These are phyloP conservation scores for Lodderomyces oxycetoniae DNA, from an alignment of 1,139 yeast species.

Conservation along the genomic window DNA sequence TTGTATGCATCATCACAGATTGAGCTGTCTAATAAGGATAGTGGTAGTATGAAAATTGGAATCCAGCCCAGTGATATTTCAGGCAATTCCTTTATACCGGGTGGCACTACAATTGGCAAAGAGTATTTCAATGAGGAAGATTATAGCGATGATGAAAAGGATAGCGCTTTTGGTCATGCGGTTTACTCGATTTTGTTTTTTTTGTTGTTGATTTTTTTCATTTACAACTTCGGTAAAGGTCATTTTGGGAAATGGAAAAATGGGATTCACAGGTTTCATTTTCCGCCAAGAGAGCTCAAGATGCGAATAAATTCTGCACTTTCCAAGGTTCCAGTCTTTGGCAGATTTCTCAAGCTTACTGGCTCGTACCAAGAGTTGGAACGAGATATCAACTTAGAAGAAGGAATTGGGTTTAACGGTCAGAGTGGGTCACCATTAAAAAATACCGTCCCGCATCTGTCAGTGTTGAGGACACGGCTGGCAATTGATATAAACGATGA, in stretches of 20 bases:
- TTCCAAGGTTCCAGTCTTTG: slow-evolving; percentile 19
- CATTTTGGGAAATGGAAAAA: slow-evolving; percentile 15
- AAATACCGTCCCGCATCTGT: slow-evolving; percentile 12
- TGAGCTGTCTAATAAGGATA: slow-evolving; percentile 17
- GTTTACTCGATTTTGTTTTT: slow-evolving; percentile 18
- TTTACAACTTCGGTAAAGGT: slow-evolving; percentile 18
- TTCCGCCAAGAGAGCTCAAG: slow-evolving; percentile 17
- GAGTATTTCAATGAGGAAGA: slow-evolving; percentile 17
- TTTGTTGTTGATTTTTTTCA: slow-evolving; percentile 17
- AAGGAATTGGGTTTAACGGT: slow-evolving; percentile 19
- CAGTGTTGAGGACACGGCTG: slow-evolving; percentile 40
- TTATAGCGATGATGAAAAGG: slow-evolving; percentile 21
- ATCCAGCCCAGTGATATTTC: slow-evolving; percentile 50
- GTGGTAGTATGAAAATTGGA: slow-evolving; percentile 37
- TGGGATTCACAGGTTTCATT: slow-evolving; percentile 16
- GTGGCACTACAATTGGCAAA: slow-evolving; percentile 13
- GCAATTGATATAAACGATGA: slow-evolving; percentile 31
- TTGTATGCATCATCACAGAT: slow-evolving; percentile 57
- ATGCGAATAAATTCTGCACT: slow-evolving; percentile 12
- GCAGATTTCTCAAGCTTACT: slow-evolving; percentile 8
- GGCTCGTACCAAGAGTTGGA: slow-evolving; percentile 10
- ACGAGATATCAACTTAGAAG: slow-evolving; percentile 27
- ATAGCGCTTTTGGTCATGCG: slow-evolving; percentile 7
- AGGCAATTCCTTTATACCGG: slow-evolving; percentile 37
- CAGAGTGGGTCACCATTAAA: not conserved